Evolutionary conservation across 2,329 filamentous ascomycete genomes (phyloP).

Genomic region (Lasiodiplodia hormozganensis): DNA sequence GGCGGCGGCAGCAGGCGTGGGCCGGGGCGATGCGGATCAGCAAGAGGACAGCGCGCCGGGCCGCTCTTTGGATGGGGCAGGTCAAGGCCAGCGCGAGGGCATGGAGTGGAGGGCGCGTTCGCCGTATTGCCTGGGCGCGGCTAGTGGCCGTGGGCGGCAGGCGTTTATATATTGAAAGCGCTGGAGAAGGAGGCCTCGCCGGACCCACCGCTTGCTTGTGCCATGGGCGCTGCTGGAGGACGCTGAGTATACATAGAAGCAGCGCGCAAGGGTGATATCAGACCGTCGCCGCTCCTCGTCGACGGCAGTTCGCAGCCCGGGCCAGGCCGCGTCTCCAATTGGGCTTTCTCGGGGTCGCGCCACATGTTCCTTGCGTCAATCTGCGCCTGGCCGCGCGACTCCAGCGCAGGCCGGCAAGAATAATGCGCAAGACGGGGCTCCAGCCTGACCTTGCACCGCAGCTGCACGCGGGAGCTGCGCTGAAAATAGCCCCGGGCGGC

Average conservation of each 20-base stretch:
- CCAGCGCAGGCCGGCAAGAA: neutral
- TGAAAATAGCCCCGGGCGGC: conserved; percentile 7
- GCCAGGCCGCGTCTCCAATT: conserved; percentile 16
- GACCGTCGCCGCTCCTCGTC: conserved; percentile 8
- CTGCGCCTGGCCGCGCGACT: conserved; percentile 14
- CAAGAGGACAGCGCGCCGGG: conserved; percentile 4
- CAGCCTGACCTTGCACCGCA: conserved; percentile 26
- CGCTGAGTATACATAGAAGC: conserved; percentile 5
- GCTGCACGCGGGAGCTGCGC: conserved; percentile 13
- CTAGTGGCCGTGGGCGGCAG: conserved; percentile 20
- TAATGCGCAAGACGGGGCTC: neutral
- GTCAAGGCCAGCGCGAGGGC: conserved; percentile 17
- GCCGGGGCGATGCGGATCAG: neutral
- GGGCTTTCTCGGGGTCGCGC: conserved; percentile 5
- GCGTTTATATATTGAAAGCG: conserved; percentile 22
- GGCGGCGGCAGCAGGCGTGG: neutral
- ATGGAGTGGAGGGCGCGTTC: conserved; percentile 7
- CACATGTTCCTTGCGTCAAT: conserved; percentile 20
- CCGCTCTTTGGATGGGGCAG: conserved; percentile 12
- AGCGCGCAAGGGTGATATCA: conserved; percentile 22
- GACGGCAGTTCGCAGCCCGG: neutral
- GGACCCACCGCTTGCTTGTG: conserved; percentile 11
- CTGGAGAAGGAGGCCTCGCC: conserved; percentile 12
- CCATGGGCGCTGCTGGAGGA: conserved; percentile 19
- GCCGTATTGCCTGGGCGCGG: conserved; percentile 21